phyloP scores from a whole-genome alignment of 306 rosid genomes.

The Cucumis sativus region Cucumber_9930_V3 NC_026655.2:17091001-17091500 shows the following conservation, averaged over 20 bases:
- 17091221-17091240: not conserved
- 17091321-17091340: too few relatives aligned
- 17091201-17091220: not conserved
- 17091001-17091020: not conserved
- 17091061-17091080: not conserved
- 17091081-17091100: not conserved
- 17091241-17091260: not conserved
- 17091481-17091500: not conserved
- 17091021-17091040: conserved; percentile 7
- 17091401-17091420: not conserved
- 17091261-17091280: not conserved
- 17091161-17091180: not conserved
- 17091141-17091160: not conserved
- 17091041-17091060: conserved; percentile 1
- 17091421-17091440: not conserved
- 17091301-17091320: too few relatives aligned
- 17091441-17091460: not conserved
- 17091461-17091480: not conserved
- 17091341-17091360: not conserved
- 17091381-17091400: not conserved
- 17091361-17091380: not conserved
- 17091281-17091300: not conserved
- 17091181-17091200: not conserved
- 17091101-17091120: not conserved
- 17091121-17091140: conserved; percentile 1